phyloP scores from a whole-genome alignment of 2,329 filamentous ascomycete species.

The Ceratocystis harringtonii region DNA sequence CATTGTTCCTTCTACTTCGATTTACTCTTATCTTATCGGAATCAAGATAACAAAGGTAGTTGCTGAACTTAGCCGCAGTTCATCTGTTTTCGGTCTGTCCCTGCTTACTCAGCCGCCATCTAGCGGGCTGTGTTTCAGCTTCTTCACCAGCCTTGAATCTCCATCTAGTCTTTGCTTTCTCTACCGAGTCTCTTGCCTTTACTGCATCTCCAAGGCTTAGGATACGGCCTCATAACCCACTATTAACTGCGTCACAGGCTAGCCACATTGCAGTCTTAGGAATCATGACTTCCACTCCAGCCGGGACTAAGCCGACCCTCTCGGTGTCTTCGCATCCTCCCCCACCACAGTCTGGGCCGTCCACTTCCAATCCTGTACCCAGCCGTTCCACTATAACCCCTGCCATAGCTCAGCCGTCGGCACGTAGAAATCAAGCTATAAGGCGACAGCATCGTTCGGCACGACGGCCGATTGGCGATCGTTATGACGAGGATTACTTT shows the following conservation, averaged over 20 bases:
- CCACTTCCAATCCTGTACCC: background rate
- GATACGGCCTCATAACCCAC: too few relatives aligned
- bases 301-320: background rate
- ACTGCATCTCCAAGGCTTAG: too few relatives aligned
- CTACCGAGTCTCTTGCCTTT: too few relatives aligned
- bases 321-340: background rate
- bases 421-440: conserved; percentile 60
- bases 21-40: background rate
- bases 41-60: background rate
- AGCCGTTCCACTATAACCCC: background rate
- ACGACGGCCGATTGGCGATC: conserved; percentile 45
- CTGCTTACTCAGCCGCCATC: background rate
- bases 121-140: background rate
- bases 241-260: background rate
- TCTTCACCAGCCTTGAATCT: background rate
- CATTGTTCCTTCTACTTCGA: background rate
- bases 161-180: background rate
- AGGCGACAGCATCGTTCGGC: conserved; percentile 77
- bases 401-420: conserved; percentile 27
- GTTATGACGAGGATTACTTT: conserved; percentile 62
- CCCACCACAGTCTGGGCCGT: background rate
- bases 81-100: background rate
- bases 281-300: background rate
- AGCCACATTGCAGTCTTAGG: background rate
- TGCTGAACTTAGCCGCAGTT: background rate